Conservation (phyloP, 2,329 filamentous ascomycete genomes). For the Keithomyces neogunnii region DNA sequence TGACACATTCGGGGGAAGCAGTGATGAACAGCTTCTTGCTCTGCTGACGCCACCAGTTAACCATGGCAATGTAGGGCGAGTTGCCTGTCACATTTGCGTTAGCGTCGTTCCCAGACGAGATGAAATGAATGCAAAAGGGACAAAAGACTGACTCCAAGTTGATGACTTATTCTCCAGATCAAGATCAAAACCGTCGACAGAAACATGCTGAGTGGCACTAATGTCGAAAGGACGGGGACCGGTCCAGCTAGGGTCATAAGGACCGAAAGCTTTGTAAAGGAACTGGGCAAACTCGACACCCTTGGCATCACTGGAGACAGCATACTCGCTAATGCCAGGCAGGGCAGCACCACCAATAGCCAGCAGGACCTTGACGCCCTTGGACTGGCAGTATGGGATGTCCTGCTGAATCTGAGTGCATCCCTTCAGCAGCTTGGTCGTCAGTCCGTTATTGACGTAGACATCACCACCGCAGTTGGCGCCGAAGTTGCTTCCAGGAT, state of each 20-base stretch:
- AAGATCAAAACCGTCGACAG: slow-evolving; percentile 35
- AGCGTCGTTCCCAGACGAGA: slow-evolving; percentile 1
- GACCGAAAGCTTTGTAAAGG: slow-evolving; percentile 30
- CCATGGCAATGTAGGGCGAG: slow-evolving; percentile 29
- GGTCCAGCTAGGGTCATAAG: slow-evolving; percentile 19
- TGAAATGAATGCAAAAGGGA: not conserved
- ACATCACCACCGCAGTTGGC: slow-evolving; percentile 25
- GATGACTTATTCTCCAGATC: slow-evolving; percentile 26
- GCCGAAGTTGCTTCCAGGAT: slow-evolving; percentile 31
- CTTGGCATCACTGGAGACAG: slow-evolving; percentile 19
- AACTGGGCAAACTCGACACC: slow-evolving; percentile 29
- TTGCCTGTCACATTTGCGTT: slow-evolving; percentile 16
- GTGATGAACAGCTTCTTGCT: slow-evolving; percentile 28
- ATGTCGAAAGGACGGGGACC: slow-evolving; percentile 32
- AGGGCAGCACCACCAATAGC: slow-evolving; percentile 28
- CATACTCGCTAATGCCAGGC: slow-evolving; percentile 20
- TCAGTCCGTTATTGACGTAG: slow-evolving; percentile 13
- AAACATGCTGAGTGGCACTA: slow-evolving; percentile 14
- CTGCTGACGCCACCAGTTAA: slow-evolving; percentile 24
- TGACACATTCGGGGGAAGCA: slow-evolving; percentile 37
- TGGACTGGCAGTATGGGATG: slow-evolving; percentile 31
- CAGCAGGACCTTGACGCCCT: slow-evolving; percentile 34
- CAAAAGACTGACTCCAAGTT: slow-evolving; percentile 17
- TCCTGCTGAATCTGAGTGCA: slow-evolving; percentile 29
- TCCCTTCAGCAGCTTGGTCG: slow-evolving; percentile 23